Conservation (phyloP, 2,329 filamentous ascomycete genomes). For the Macrophomina phaseolina region DNA sequence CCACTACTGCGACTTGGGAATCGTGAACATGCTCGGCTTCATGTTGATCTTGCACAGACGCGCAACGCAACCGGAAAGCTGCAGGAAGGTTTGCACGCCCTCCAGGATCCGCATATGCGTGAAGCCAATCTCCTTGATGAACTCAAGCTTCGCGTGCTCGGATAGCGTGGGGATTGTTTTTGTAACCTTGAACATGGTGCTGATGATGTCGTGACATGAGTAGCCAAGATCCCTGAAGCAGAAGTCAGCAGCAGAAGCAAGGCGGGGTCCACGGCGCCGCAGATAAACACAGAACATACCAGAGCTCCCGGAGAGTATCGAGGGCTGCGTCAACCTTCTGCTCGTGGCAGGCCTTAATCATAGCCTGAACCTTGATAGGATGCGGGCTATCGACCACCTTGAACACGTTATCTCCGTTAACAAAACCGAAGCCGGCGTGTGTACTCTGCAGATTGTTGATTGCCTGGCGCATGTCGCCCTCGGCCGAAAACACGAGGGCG, state of each 20-base stretch:
- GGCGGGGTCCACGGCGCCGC: not conserved
- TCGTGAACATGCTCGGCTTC: constrained; percentile 80
- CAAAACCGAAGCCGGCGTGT: constrained; percentile 89
- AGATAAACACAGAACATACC: constrained; percentile 57
- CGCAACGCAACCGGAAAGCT: constrained; percentile 90
- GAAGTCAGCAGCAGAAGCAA: not conserved
- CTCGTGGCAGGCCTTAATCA: constrained; percentile 97
- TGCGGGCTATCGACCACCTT: constrained; percentile 96
- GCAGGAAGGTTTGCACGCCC: constrained; percentile 91
- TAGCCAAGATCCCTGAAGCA: constrained; percentile 77
- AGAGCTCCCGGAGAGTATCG: constrained; percentile 85
- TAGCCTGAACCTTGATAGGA: constrained; percentile 96
- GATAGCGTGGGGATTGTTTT: constrained; percentile 92
- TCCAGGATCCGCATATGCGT: constrained; percentile 99
- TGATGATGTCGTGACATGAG: constrained; percentile 98
- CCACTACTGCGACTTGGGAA: constrained; percentile 36
- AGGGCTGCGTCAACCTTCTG: constrained; percentile 87
- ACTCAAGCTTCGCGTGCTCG: constrained; percentile 94
- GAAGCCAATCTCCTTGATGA: constrained; percentile 98
- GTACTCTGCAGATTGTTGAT: constrained; percentile 99
- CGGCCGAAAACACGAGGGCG: constrained; percentile 94
- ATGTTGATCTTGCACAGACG: constrained; percentile 95
- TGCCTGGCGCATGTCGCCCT: constrained; percentile 98
- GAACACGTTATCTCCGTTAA: constrained; percentile 98
- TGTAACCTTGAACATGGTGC: constrained; percentile 98